Evolutionary conservation across 345 rosid genomes (phyloP).

Genomic region (Acer campestre): DNA sequence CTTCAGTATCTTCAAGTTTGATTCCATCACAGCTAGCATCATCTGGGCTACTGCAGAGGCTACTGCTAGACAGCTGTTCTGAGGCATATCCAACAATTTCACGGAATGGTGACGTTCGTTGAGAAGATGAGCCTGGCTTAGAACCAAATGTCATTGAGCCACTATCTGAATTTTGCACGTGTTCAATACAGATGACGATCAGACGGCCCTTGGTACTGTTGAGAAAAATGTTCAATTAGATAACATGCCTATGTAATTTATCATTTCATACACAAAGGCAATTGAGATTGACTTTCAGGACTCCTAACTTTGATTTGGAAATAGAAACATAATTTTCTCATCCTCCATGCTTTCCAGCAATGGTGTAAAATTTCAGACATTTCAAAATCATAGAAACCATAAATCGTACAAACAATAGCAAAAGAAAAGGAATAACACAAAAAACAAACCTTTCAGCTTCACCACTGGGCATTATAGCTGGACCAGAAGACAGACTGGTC

Average conservation of each 20-base stretch:
- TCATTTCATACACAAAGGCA: background rate
- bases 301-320: constrained; percentile 5
- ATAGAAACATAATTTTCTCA: background rate
- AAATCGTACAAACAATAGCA: background rate
- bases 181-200: constrained; percentile 73
- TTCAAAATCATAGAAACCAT: background rate
- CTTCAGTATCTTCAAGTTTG: constrained; percentile 81
- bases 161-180: constrained; percentile 66
- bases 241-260: background rate
- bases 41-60: constrained; percentile 86
- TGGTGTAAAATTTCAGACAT: background rate
- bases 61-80: constrained; percentile 82
- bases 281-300: background rate
- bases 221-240: constrained; percentile 27
- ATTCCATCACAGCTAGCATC: constrained; percentile 77
- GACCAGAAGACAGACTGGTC: constrained; percentile 87
- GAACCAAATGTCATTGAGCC: constrained; percentile 71
- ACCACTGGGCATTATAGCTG: constrained; percentile 94
- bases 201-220: constrained; percentile 92
- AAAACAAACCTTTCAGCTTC: constrained; percentile 89
- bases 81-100: constrained; percentile 67
- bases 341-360: background rate
- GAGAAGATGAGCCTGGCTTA: constrained; percentile 76
- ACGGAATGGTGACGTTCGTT: constrained; percentile 75
- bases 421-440: constrained; percentile 14